Percentiles rank a stretch among this genome's conserved stretches.
Evolutionary conservation across 352 stramenopile species (phyloP).

Genomic region (Pythium grandisporangium): DNA sequence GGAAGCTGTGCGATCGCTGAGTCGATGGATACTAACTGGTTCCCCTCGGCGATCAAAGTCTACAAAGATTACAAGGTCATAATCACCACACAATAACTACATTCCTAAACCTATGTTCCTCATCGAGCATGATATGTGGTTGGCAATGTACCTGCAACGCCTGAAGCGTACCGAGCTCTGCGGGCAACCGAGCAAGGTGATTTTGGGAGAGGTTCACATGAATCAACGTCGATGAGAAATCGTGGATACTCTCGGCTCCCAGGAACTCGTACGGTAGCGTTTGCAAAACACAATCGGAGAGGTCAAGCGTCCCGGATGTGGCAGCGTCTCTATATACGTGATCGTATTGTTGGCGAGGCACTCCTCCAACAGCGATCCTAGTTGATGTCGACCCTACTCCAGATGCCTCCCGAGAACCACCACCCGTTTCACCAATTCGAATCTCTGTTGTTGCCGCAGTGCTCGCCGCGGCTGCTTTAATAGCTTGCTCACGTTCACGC

Average conservation of each 20-base stretch:
- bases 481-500: slow-evolving; percentile 10
- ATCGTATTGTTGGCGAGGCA: too few species aligned
- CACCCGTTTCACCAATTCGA: slow-evolving; percentile 1
- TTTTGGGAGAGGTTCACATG: slow-evolving; percentile 71
- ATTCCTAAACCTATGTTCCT: neutral
- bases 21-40: slow-evolving; percentile 38
- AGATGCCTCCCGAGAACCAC: neutral
- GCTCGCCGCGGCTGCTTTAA: slow-evolving; percentile 1
- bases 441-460: too few species aligned
- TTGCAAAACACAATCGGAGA: slow-evolving; percentile 23
- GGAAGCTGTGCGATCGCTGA: slow-evolving; percentile 27
- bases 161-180: slow-evolving; percentile 28
- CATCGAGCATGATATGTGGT: too few species aligned
- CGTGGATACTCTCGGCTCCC: slow-evolving; percentile 8
- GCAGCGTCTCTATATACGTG: slow-evolving; percentile 49
- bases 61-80: too few species aligned
- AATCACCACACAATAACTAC: too few species aligned
- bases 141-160: slow-evolving; percentile 32
- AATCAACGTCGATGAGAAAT: slow-evolving; percentile 38
- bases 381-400: too few species aligned
- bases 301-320: slow-evolving; percentile 38
- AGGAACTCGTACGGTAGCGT: slow-evolving; percentile 20
- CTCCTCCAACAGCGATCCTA: too few species aligned
- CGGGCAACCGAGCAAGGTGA: slow-evolving; percentile 29
- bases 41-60: slow-evolving; percentile 66